Percentiles rank a stretch among this genome's conserved stretches.
Evolutionary conservation across 176 grass and related monocot species (phyloP).

Genomic region (Carex kokanica): DNA sequence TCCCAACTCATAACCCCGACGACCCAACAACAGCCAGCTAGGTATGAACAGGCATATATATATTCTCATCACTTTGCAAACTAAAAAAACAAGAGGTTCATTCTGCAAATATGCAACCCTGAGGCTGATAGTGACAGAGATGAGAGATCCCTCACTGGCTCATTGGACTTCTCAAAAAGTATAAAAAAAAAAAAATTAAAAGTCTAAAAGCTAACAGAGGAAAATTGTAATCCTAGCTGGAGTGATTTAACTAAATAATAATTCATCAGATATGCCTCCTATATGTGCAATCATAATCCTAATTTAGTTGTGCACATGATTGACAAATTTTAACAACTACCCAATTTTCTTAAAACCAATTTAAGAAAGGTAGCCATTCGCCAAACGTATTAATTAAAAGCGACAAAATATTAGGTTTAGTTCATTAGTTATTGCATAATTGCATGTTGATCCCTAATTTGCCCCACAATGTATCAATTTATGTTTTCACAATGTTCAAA

Average conservation of each 20-base stretch:
- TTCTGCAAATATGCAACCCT: slow-evolving; percentile 7
- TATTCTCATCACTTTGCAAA: neutral
- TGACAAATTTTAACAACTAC: neutral
- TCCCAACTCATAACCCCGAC: slow-evolving; percentile 17
- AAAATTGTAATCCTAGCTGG: neutral
- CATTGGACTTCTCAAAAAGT: neutral
- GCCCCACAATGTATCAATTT: neutral
- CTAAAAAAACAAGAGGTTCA: slow-evolving; percentile 12
- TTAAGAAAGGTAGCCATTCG: neutral
- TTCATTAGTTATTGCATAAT: neutral
- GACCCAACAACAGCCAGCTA: slow-evolving; percentile 24
- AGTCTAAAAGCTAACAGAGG: neutral
- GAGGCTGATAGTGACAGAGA: neutral
- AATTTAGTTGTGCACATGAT: neutral
- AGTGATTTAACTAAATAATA: neutral
- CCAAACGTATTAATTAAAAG: neutral
- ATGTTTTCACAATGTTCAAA: neutral
- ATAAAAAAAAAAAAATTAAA: neutral
- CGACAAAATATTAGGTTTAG: slow-evolving; percentile 8
- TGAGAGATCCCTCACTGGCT: too few species aligned
- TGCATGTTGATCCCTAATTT: neutral
- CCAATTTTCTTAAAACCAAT: neutral
- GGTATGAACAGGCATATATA: neutral
- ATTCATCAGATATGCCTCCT: neutral
- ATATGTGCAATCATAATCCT: neutral